Evolutionary conservation across 805 yeast species (phyloP).

Genomic region (Sporopachydermia lactativora): DNA sequence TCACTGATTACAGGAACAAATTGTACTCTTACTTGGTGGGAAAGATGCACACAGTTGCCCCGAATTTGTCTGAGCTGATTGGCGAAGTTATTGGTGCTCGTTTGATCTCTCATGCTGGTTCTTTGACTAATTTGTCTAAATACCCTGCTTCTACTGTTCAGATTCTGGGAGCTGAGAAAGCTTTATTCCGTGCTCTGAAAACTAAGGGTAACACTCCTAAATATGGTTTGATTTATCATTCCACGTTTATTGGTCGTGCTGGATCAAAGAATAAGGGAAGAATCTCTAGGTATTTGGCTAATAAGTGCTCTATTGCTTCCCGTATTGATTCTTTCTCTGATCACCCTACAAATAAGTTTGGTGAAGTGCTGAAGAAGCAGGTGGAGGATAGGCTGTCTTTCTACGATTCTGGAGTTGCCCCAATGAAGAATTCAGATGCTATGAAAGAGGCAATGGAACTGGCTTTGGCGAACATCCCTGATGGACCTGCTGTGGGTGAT

Average conservation of each 20-base stretch:
- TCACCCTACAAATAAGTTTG: conserved; percentile 82
- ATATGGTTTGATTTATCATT: conserved; percentile 90
- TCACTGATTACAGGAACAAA: conserved; percentile 79
- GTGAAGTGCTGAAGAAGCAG: conserved; percentile 84
- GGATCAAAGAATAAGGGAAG: conserved; percentile 96
- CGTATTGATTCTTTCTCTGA: conserved; percentile 97
- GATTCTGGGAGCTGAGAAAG: conserved; percentile 95
- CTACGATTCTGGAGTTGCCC: conserved; percentile 92
- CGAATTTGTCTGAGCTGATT: conserved; percentile 88
- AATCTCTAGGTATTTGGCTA: conserved; percentile 95
- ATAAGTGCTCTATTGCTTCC: conserved; percentile 97
- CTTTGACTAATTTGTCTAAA: conserved; percentile 88
- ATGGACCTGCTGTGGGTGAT: conserved; percentile 19
- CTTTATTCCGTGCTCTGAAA: conserved; percentile 88
- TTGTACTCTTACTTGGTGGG: conserved; percentile 79
- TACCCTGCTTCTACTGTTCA: conserved; percentile 99
- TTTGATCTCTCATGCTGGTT: conserved; percentile 96
- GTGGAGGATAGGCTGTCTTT: conserved; percentile 95
- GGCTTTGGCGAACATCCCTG: conserved; percentile 23
- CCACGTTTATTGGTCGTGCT: conserved; percentile 89
- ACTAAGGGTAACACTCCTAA: conserved; percentile 96
- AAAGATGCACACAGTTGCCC: conserved; percentile 97
- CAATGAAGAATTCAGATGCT: conserved; percentile 92
- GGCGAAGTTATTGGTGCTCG: conserved; percentile 99
- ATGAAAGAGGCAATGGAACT: conserved; percentile 80